Evolutionary conservation across 257 asterid species (phyloP).

Genomic region (Nicotiana undulata): DNA sequence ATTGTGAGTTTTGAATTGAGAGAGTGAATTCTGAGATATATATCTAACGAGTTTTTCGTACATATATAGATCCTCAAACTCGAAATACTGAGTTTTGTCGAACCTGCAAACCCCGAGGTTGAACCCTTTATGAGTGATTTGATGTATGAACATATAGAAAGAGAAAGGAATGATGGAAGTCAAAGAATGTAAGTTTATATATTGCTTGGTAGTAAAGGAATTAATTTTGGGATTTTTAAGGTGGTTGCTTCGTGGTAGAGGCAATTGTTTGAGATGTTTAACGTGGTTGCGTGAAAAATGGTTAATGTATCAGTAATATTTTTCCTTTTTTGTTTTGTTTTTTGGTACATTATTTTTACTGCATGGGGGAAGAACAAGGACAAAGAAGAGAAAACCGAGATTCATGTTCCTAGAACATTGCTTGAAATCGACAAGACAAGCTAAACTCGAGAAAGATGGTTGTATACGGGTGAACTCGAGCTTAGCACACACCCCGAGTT

Average conservation of each 20-base stretch:
- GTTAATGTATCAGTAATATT: neutral
- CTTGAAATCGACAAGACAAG: neutral
- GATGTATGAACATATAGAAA: neutral
- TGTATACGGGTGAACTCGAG: too few species aligned
- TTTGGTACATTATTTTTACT: neutral
- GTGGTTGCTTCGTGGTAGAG: neutral
- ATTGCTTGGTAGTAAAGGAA: neutral
- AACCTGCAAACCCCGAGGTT: too few species aligned
- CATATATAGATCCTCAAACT: too few species aligned
- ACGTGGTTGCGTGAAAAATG: neutral
- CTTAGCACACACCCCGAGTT: too few species aligned
- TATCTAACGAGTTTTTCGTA: neutral
- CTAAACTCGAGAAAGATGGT: neutral
- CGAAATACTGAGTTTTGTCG: too few species aligned
- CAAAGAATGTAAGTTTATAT: neutral
- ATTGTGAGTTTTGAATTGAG: neutral
- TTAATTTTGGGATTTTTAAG: neutral
- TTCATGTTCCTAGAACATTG: neutral
- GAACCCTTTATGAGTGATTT: neutral
- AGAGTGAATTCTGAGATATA: neutral
- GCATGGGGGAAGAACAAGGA: neutral
- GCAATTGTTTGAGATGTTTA: neutral
- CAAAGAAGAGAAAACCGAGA: neutral
- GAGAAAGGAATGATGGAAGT: neutral
- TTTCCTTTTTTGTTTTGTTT: neutral